Conservation (phyloP, 805 yeast genomes). For the Starmera dryadoides region DNA sequence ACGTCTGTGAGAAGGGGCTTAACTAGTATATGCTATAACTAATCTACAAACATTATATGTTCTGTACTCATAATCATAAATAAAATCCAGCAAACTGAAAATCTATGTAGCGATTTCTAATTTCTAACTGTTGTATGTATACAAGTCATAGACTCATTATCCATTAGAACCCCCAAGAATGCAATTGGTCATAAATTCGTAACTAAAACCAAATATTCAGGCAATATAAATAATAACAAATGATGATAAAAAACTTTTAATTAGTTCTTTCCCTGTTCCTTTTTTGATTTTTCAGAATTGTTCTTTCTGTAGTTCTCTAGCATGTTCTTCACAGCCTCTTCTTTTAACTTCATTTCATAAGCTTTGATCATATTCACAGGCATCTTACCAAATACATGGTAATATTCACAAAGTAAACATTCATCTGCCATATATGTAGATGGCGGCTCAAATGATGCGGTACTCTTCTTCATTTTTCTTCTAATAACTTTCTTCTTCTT, state of each 20-base stretch:
- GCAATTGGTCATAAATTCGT: neutral
- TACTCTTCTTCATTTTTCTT: neutral
- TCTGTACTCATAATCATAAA: neutral
- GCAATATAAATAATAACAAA: too few species aligned
- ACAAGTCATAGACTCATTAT: neutral
- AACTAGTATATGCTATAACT: too few species aligned
- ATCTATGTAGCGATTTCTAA: neutral
- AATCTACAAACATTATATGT: neutral
- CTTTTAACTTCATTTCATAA: conserved; percentile 28
- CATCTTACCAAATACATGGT: conserved; percentile 40
- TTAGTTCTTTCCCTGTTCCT: neutral
- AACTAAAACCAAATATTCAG: neutral
- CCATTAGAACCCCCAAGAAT: neutral
- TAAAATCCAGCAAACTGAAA: too few species aligned
- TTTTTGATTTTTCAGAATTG: neutral
- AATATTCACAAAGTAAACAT: conserved; percentile 48
- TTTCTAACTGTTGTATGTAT: too few species aligned
- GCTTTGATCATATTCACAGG: conserved; percentile 45
- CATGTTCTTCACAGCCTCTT: conserved; percentile 2
- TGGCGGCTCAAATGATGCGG: conserved; percentile 13
- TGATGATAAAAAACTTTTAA: too few species aligned
- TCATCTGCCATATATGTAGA: conserved; percentile 13
- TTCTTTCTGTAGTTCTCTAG: neutral
- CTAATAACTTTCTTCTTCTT: neutral
- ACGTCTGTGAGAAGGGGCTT: too few species aligned